phyloP scores from a whole-genome alignment of 805 yeast genomes.

The Vanderwaltozyma yarrowii region DNA sequence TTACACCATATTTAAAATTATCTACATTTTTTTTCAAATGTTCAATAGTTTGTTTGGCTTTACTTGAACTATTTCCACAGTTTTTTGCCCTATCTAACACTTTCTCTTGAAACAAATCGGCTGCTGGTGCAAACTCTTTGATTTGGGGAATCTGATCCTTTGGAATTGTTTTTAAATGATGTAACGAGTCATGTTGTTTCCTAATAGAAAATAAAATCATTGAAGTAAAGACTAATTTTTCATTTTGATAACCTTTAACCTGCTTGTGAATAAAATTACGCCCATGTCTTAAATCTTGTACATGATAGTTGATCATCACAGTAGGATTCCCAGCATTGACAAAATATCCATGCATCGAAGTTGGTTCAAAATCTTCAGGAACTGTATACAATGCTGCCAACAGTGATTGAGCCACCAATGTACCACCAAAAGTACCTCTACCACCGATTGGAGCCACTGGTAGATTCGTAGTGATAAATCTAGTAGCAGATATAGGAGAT shows the following conservation, averaged over 20 bases:
- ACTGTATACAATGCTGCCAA: conserved; percentile 48
- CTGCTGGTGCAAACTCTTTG: conserved; percentile 9
- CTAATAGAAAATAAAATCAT: conserved; percentile 36
- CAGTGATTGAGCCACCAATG: conserved; percentile 54
- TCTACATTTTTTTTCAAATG: conserved; percentile 14
- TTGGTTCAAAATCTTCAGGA: conserved; percentile 40
- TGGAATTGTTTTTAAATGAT: conserved; percentile 16
- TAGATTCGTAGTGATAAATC: conserved; percentile 15
- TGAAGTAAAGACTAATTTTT: conserved; percentile 40
- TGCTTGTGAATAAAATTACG: conserved; percentile 42
- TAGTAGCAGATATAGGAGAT: conserved; percentile 9
- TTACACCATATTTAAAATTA: conserved; percentile 27
- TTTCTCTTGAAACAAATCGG: conserved; percentile 13
- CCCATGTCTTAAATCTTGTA: conserved; percentile 42
- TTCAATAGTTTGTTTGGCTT: conserved; percentile 4
- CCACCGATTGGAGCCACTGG: conserved; percentile 40
- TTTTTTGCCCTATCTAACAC: conserved; percentile 8
- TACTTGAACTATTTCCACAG: conserved; percentile 4
- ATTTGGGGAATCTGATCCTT: background rate
- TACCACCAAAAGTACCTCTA: conserved; percentile 64
- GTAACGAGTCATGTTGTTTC: conserved; percentile 8
- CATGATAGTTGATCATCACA: conserved; percentile 42
- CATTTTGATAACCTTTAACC: conserved; percentile 46
- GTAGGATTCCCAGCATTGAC: conserved; percentile 42
- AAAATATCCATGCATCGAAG: conserved; percentile 55